These are phyloP conservation scores for Penicillium ucsense DNA, from an alignment of 495 filamentous ascomycete genomes.

Conservation along the genomic window DNA sequence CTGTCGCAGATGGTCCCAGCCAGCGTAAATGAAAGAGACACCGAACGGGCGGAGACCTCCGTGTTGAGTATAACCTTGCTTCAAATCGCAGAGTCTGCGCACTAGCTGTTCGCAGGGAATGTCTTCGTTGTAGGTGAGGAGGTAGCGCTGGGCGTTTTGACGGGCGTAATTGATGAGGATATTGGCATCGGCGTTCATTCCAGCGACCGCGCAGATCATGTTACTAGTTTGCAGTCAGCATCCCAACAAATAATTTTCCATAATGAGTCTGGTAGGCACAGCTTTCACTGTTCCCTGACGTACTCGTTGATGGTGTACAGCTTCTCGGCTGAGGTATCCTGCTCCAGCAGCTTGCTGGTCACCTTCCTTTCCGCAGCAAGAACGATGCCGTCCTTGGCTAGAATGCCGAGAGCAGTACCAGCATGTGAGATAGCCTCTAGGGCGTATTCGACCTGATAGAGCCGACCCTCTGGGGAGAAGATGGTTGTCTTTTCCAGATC, in stretches of 20 bases:
- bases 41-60: conserved; percentile 96
- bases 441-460: conserved; percentile 99
- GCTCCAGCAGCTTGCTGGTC: conserved; percentile 96
- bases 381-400: conserved; percentile 97
- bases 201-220: conserved; percentile 99
- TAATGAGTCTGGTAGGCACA: too few relatives aligned
- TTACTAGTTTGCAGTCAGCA: conserved; percentile 44
- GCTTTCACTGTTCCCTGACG: conserved; percentile 11
- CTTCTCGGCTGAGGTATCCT: conserved; percentile 99
- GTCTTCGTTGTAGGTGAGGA: conserved; percentile 98
- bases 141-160: conserved; percentile 90
- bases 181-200: conserved; percentile 99
- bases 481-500: conserved; percentile 73
- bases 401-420: conserved; percentile 89
- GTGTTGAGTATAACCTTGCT: conserved; percentile 99
- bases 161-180: conserved; percentile 99
- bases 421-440: conserved; percentile 98
- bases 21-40: conserved; percentile 99
- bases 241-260: too few relatives aligned
- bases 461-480: conserved; percentile 96
- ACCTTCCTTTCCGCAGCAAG: conserved; percentile 99
- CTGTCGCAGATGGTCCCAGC: conserved; percentile 86
- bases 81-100: conserved; percentile 90
- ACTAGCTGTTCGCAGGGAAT: conserved; percentile 99
- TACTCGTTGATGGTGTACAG: conserved; percentile 99